Evolutionary conservation across 2,329 filamentous ascomycete genomes (phyloP), one percentile per base, ranked within the genome.

Genomic region (Calonectria ilicicola): DNA sequence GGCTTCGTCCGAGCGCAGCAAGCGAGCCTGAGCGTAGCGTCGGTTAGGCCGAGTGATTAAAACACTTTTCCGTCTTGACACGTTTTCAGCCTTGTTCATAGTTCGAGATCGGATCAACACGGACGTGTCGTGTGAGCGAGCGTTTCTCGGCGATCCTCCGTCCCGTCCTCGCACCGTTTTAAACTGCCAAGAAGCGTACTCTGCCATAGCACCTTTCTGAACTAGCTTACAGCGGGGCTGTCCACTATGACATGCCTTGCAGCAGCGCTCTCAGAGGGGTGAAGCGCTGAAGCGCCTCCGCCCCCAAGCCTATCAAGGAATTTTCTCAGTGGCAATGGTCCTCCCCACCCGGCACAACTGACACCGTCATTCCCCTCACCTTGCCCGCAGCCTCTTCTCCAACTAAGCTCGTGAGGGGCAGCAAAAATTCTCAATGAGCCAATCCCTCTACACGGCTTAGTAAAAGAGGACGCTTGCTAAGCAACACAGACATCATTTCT

Each of bases 391-490:
- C 14, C 4, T 44, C 47, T 58, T 64, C 69, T 47, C 69, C 64
- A 72, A 67, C 69, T 47, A 32, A 32, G 44, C 56, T 58, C n/a
- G 47, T 72, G 66, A 56, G 58, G 67, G 38, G 51, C 60, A 67
- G 29, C 29, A 51, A 46, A 40, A 49, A 63, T 51, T 35, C 53
- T 56, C 63, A 60, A 64, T 65, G 69, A 72, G 69, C 77, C 74
- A 79, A 76, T 74, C 76, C 72, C 46, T 76, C 68, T 49, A 26
- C 49, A 23, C 64, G 67, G 77, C 75, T 79, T 79, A 79, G 77
- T 78, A 78, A 79, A 65, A 79, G 53, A 69, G 14, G 26, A 23
- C 49, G 79, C 78, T 80, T 80, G 75, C 77, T 79, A 80, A 80
- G 77, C 78, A 79, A 64, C 70, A 67, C 15, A 65, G 51, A 73